phyloP scores from a whole-genome alignment of 148 eudicot genomes.

The Silene latifolia region DNA sequence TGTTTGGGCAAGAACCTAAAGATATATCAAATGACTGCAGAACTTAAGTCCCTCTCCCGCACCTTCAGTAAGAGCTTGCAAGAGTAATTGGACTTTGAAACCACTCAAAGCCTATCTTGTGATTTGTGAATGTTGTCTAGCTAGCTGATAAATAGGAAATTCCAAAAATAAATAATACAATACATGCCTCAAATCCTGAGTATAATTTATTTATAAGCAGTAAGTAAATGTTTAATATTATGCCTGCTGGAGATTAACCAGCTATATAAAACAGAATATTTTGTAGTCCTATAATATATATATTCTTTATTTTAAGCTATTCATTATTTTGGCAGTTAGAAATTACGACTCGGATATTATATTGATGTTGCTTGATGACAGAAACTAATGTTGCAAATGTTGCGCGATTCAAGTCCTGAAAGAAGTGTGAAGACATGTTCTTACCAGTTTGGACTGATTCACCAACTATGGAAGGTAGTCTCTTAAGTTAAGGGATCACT shows the following conservation, averaged over 20 bases:
- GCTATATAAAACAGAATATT: not conserved
- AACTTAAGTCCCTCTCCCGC: not conserved
- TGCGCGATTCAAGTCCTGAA: conserved; percentile 31
- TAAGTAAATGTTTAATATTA: not conserved
- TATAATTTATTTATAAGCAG: not conserved
- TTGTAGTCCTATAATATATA: not conserved
- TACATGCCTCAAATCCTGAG: not conserved
- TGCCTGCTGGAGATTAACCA: too few species aligned
- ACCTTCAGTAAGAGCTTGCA: not conserved
- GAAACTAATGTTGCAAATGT: conserved; percentile 57
- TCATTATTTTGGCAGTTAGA: not conserved
- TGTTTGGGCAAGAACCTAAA: not conserved
- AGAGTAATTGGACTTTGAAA: not conserved
- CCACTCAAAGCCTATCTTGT: conserved; percentile 1
- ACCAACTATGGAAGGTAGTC: conserved; percentile 57
- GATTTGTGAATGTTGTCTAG: not conserved
- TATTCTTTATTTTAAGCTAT: not conserved
- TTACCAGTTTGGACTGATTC: conserved; percentile 26
- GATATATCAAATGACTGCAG: not conserved
- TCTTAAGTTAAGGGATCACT: not conserved
- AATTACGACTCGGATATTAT: not conserved
- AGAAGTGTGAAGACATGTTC: conserved; percentile 28
- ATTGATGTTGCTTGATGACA: conserved; percentile 34
- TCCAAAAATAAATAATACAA: too few species aligned
- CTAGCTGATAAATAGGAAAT: not conserved